Percentiles rank a stretch among this genome's conserved stretches.
Conservation (phyloP, 2,329 filamentous ascomycete genomes). For the Lachnellula suecica region DNA sequence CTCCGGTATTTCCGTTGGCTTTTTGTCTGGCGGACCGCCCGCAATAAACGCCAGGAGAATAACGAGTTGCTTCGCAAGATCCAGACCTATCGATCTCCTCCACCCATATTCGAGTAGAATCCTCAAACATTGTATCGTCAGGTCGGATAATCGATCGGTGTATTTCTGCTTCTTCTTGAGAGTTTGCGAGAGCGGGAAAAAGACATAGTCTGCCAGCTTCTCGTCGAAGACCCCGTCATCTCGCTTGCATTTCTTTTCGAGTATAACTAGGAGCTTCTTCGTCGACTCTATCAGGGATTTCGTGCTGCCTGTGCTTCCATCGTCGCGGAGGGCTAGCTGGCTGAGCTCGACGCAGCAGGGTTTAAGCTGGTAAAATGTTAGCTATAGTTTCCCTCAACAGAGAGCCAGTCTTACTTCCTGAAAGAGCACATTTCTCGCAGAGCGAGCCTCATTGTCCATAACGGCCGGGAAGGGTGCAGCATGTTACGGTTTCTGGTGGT, state of each 20-base stretch:
- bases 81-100: slow-evolving; percentile 67
- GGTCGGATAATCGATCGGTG: slow-evolving; percentile 71
- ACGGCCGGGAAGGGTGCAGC: neutral
- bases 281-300: slow-evolving; percentile 47
- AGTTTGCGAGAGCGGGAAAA: slow-evolving; percentile 88
- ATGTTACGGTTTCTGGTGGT: neutral
- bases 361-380: slow-evolving; percentile 51
- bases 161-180: slow-evolving; percentile 74
- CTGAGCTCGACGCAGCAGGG: slow-evolving; percentile 61
- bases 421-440: slow-evolving; percentile 33
- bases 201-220: slow-evolving; percentile 89
- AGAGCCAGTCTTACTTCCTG: slow-evolving; percentile 23
- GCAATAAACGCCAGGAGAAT: slow-evolving; percentile 81
- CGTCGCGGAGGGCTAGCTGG: slow-evolving; percentile 51
- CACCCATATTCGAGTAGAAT: slow-evolving; percentile 78
- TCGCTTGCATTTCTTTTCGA: slow-evolving; percentile 41
- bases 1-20: slow-evolving; percentile 55
- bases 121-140: slow-evolving; percentile 72
- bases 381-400: neutral
- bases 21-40: slow-evolving; percentile 65
- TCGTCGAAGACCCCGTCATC: slow-evolving; percentile 63
- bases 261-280: slow-evolving; percentile 44
- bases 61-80: slow-evolving; percentile 80
- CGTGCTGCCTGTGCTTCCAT: slow-evolving; percentile 40
- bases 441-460: slow-evolving; percentile 28